Conservation (phyloP, 495 filamentous ascomycete species). For the Penicillium ucsense region DNA sequence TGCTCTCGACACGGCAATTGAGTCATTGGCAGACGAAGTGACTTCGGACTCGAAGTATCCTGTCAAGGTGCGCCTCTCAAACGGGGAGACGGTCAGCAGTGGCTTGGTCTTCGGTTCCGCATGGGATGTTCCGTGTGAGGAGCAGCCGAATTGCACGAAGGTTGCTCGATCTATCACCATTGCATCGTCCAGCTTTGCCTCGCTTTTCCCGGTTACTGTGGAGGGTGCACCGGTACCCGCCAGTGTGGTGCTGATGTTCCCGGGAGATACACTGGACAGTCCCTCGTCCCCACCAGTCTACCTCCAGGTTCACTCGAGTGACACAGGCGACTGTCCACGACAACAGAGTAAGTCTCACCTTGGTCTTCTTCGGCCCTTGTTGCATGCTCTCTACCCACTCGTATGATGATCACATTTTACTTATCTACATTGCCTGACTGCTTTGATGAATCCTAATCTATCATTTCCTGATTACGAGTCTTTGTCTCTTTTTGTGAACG, state of each 20-base stretch:
- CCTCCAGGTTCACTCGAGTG: constrained; percentile 68
- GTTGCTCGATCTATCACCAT: constrained; percentile 47
- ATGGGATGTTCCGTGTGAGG: constrained; percentile 27
- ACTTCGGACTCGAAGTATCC: constrained; percentile 9
- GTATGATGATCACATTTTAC: constrained; percentile 77
- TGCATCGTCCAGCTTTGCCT: constrained; percentile 54
- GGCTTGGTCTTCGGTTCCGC: constrained; percentile 43
- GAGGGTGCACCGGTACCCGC: constrained; percentile 69
- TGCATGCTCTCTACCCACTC: constrained; percentile 19
- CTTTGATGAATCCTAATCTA: constrained; percentile 62
- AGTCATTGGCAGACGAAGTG: constrained; percentile 19
- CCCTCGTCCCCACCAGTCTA: constrained; percentile 50
- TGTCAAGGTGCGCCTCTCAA: constrained; percentile 45
- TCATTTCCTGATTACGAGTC: constrained; percentile 65
- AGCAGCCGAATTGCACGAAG: constrained; percentile 12
- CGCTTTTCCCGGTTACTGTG: constrained; percentile 57
- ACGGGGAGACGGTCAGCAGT: constrained; percentile 49
- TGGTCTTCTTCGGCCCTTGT: constrained; percentile 3
- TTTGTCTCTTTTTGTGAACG: constrained; percentile 5
- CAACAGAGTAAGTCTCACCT: constrained; percentile 69
- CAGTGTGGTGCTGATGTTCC: constrained; percentile 65
- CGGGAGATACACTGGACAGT: constrained; percentile 38
- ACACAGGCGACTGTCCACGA: constrained; percentile 77
- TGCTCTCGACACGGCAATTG: constrained; percentile 63
- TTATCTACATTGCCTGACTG: constrained; percentile 99